phyloP scores from a whole-genome alignment of 2,329 filamentous ascomycete species.

The Xylaria sp. region DNA sequence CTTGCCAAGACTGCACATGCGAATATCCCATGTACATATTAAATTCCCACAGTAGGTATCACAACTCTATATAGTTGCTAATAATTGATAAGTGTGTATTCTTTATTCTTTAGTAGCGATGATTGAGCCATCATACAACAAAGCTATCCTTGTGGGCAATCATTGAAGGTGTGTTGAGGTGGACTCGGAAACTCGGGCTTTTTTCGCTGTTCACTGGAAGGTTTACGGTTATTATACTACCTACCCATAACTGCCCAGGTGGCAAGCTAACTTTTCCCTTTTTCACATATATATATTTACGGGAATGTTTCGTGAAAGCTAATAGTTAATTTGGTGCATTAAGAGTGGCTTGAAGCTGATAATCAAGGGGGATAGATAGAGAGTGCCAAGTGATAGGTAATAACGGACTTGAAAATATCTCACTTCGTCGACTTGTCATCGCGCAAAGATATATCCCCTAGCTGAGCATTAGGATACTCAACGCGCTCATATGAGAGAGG shows the following conservation, averaged over 20 bases:
- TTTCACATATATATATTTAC: background rate
- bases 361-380: background rate
- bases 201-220: background rate
- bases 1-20: too few species aligned
- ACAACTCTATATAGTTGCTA: too few species aligned
- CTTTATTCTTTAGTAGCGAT: too few species aligned
- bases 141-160: background rate
- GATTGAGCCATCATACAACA: background rate
- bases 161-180: too few species aligned
- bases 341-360: constrained; percentile 5
- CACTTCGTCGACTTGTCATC: background rate
- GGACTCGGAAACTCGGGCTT: constrained; percentile 14
- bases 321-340: background rate
- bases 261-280: background rate
- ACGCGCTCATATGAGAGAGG: background rate
- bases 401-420: constrained; percentile 1
- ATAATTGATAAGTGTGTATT: too few species aligned
- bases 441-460: background rate
- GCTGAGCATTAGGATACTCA: background rate
- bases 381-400: constrained; percentile 12
- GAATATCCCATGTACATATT: background rate
- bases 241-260: background rate
- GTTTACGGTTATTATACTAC: too few species aligned
- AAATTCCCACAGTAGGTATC: too few species aligned
- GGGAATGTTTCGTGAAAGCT: background rate